phyloP scores from a whole-genome alignment of 1,139 yeast genomes.

The Diutina sp. region DNA sequence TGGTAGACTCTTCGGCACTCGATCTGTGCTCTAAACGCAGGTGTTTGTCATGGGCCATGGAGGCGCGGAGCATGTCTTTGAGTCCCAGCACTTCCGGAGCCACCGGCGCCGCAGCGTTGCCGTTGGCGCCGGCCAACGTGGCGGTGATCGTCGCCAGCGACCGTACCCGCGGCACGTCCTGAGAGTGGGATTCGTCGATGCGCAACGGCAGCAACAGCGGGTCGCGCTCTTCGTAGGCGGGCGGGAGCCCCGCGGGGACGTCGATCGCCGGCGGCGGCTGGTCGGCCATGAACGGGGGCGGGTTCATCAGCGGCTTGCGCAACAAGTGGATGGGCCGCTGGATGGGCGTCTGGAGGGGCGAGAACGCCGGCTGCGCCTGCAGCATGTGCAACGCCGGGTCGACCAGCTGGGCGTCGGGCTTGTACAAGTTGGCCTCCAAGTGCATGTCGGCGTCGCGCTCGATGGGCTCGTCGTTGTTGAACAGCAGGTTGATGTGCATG shows the following conservation, averaged over 20 bases:
- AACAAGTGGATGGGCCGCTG: constrained; percentile 23
- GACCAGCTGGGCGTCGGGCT: constrained; percentile 27
- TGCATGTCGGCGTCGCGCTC: constrained; percentile 32
- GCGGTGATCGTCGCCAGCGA: background rate
- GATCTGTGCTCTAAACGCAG: background rate
- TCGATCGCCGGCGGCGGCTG: constrained; percentile 15
- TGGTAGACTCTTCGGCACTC: background rate
- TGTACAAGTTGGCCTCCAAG: constrained; percentile 47
- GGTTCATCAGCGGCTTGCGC: constrained; percentile 25
- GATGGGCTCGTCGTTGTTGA: constrained; percentile 24
- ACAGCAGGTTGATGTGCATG: constrained; percentile 16
- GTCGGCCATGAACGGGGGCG: constrained; percentile 27
- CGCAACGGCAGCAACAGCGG: constrained; percentile 4
- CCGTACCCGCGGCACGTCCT: background rate
- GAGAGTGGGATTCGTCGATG: constrained; percentile 10
- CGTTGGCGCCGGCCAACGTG: background rate
- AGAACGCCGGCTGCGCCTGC: constrained; percentile 13
- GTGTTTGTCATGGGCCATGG: background rate
- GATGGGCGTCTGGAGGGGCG: constrained; percentile 24
- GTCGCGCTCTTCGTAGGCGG: constrained; percentile 23
- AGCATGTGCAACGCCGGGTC: constrained; percentile 11
- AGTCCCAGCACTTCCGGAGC: background rate
- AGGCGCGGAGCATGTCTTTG: background rate
- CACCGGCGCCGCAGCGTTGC: background rate
- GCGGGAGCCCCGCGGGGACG: constrained; percentile 18